A percentile compares a stretch with the other conserved stretches of the same genome.
Evolutionary conservation across 768 basidiomycete species (phyloP).

Genomic region (Myochromella boudieri): DNA sequence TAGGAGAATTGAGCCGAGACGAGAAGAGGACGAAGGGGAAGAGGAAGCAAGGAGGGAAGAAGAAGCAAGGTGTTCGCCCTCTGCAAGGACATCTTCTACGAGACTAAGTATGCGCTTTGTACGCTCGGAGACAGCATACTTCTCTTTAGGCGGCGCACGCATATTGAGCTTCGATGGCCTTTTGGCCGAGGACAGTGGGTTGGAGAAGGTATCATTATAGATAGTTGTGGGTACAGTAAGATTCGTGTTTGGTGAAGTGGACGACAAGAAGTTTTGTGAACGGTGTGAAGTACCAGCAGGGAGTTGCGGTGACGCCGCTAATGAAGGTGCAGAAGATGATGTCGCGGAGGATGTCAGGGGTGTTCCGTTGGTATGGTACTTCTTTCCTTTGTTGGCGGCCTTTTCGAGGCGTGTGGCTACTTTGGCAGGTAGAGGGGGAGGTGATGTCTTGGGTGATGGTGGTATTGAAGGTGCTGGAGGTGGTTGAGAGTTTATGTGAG

Average conservation of each 20-base stretch:
- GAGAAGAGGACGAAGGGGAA: conserved; percentile 25
- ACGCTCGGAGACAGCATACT: conserved; percentile 59
- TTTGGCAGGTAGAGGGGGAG: too few relatives aligned
- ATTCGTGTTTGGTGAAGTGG: neutral
- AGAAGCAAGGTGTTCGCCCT: conserved; percentile 62
- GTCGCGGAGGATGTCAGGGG: conserved; percentile 18
- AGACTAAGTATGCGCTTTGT: conserved; percentile 53
- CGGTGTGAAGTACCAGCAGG: conserved; percentile 18
- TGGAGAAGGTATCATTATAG: conserved; percentile 12
- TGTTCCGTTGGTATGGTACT: conserved; percentile 29
- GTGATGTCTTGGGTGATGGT: too few relatives aligned
- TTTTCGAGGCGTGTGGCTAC: conserved; percentile 59
- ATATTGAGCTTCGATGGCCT: conserved; percentile 25
- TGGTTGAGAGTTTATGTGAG: conserved; percentile 24
- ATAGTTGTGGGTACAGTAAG: too few relatives aligned
- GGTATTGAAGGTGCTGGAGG: conserved; percentile 30
- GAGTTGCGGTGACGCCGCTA: conserved; percentile 20
- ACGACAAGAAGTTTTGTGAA: too few relatives aligned
- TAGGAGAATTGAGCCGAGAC: conserved; percentile 55
- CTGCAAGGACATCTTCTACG: conserved; percentile 62
- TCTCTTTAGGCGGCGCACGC: conserved; percentile 40
- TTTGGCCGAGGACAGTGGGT: conserved; percentile 22
- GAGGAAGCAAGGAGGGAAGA: conserved; percentile 49
- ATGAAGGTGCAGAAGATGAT: conserved; percentile 19
- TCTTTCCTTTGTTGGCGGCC: conserved; percentile 55